Conservation (phyloP, 306 rosid species). For the Abrus precatorius region DNA sequence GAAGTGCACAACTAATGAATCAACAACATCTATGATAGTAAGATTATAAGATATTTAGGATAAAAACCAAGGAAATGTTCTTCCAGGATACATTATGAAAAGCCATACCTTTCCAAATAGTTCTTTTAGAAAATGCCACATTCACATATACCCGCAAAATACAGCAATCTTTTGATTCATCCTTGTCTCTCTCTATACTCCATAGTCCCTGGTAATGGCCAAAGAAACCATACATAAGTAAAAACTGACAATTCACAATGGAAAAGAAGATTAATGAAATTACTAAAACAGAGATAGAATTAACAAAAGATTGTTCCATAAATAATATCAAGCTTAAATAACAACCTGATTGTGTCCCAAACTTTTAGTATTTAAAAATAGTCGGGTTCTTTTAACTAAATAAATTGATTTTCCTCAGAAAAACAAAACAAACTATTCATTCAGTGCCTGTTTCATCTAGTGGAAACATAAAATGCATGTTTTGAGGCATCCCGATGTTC, state of each 20-base stretch:
- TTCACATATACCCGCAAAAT: slow-evolving; percentile 72
- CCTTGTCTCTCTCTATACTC: slow-evolving; percentile 72
- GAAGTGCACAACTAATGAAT: slow-evolving; percentile 2
- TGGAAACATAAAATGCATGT: slow-evolving; percentile 24
- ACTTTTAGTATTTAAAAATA: neutral
- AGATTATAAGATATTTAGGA: neutral
- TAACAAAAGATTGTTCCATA: slow-evolving; percentile 14
- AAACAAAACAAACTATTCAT: neutral
- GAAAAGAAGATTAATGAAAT: neutral
- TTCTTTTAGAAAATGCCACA: slow-evolving; percentile 83
- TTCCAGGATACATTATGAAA: slow-evolving; percentile 10
- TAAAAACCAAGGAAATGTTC: slow-evolving; percentile 32
- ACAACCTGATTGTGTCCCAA: slow-evolving; percentile 12
- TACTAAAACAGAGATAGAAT: slow-evolving; percentile 15
- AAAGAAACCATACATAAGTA: slow-evolving; percentile 35
- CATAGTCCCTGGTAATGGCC: slow-evolving; percentile 69
- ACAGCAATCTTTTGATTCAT: slow-evolving; percentile 70
- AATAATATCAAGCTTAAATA: neutral
- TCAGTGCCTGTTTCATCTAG: slow-evolving; percentile 11
- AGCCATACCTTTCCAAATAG: slow-evolving; percentile 82
- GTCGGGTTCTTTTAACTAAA: neutral
- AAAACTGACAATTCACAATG: slow-evolving; percentile 10
- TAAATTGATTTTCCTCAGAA: neutral
- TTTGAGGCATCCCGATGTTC: neutral
- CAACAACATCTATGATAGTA: slow-evolving; percentile 25